Evolutionary conservation across 1,284 basidiomycete species (phyloP), one percentile per base, ranked within the genome.

Genomic region (Malassezia slooffiae): DNA sequence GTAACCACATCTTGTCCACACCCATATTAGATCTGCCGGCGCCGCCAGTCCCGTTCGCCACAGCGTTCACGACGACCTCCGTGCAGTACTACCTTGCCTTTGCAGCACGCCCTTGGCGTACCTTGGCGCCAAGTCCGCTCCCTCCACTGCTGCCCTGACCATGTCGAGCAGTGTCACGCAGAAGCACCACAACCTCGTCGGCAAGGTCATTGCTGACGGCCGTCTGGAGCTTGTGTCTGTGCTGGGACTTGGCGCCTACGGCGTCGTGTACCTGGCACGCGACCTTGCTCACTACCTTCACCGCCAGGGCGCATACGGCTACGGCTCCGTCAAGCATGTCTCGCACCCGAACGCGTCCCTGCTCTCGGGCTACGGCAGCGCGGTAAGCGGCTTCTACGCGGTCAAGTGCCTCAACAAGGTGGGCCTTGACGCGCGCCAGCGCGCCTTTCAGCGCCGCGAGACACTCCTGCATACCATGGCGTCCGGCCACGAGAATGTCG

Each of bases 221-320:
- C 57, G 70, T 3, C 79, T 95, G 51, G 80, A 90, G 73, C 83
- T 95, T 60, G 79, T 88, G 60, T 80, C 85, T 62, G 79, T 91
- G 43, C 79, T 97, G 42, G 91, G 91, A 40, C 79, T 87, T 40
- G 91, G 91, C 33, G 89, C 89, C 19, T 96, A 95, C 70, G 91
- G 91, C 50, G 83, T 93, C 60, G 90, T 95, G 37, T 96, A 95
- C 72, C 83, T 68, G 23, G 67, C 67, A 2, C 59, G 63, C 21
- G 65, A 67, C 36, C 47, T 61, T 4, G 28, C 37, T 13, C 50
- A 52, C 20, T 52, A 54, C 17, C 53, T 53, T 31, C 59, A 61
- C 47, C 7, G 12, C 8, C 24, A 26, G 8, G 24, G 24, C 24
- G 24, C 24, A 17, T 28, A 17, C 17, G 15, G 17, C 16, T 5